Base-by-base conservation (phyloP, 306 rosid species). In the Vigna mungo region DNA sequence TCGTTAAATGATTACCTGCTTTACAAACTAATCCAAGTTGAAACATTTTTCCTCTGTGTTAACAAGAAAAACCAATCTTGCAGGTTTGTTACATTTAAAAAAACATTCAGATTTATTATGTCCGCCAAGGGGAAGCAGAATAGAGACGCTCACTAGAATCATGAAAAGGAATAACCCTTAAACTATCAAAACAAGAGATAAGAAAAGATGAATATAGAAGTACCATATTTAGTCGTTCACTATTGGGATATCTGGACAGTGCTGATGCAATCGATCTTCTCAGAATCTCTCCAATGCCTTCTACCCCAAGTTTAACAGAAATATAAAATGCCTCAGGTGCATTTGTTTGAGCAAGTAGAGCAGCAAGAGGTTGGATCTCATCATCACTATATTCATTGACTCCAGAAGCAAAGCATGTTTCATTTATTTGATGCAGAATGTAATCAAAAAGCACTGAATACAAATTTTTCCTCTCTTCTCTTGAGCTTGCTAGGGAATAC, bases 261-360 rank as follows among this genome's bases (percentile, higher is more conserved):
- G 92, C 89, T 60, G 90, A 85, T 39, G 96, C 89, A 83, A 92
- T 86, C 27, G 98, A 96, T 77, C 96, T 85, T 85, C 92, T 88
- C 85, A 96, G 82, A 76, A 96, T 90, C 86, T 91, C 98, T 71
- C 98, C 97, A 84, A 96, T 88, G 84, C 99, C 96, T 84, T 88
- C 96, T 43, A 92, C 91, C 72, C 99, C 99, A 80, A 96, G 96
- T 85, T 93, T 96, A 78, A 96, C 90, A 77, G 97, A 89, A 70
- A 96, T 91, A 85, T 87, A 89, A 80, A 96, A 89, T 13, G 99
- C 98, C 81, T 92, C 99, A 1, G 99, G 92, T 0, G 96, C 98
- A 88, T 91, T 89, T 59, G 94, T 85, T 80, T 89, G 92, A 78
- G 90, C 88, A 83, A 96, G 96, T 80, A 92, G 80, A 71, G 89